These are phyloP conservation scores for Albifimbria verrucaria DNA, from an alignment of 2,329 filamentous ascomycete species.

Conservation along the genomic window DNA sequence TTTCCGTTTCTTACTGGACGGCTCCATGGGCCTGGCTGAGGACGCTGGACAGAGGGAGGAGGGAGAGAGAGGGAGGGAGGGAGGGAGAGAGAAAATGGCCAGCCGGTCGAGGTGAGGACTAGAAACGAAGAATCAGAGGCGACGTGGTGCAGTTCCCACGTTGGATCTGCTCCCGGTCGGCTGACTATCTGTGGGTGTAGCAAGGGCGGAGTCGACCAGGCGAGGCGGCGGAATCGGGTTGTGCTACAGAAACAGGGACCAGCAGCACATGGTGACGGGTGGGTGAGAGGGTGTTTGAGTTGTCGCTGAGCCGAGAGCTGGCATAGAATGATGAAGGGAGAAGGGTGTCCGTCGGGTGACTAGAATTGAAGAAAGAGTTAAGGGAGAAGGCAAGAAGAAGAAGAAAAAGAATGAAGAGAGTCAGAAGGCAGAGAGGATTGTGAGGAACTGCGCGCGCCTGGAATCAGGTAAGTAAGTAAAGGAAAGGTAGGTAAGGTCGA, in stretches of 20 bases:
- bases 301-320: not conserved
- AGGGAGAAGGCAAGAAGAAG: not conserved
- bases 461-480: not conserved
- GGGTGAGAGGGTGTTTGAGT: not conserved
- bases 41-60: constrained; percentile 14
- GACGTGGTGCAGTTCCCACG: not conserved
- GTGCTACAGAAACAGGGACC: not conserved
- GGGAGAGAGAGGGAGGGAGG: constrained; percentile 6
- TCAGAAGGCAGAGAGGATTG: not conserved
- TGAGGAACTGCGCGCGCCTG: not conserved
- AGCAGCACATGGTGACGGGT: not conserved
- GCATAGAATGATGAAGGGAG: not conserved
- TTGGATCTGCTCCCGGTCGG: not conserved
- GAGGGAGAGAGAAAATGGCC: not conserved
- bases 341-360: not conserved
- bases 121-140: not conserved
- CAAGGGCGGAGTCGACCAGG: not conserved
- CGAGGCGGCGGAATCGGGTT: not conserved
- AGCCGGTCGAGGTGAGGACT: not conserved
- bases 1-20: constrained; percentile 40
- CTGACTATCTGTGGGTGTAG: too few relatives aligned
- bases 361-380: not conserved
- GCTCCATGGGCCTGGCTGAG: constrained; percentile 33
- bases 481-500: not conserved
- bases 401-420: not conserved